A percentile compares a stretch with the other conserved stretches of the same genome.
These are phyloP conservation scores for Capsicum baccatum DNA, from an alignment of 257 asterid genomes.

Conservation along the genomic window DNA sequence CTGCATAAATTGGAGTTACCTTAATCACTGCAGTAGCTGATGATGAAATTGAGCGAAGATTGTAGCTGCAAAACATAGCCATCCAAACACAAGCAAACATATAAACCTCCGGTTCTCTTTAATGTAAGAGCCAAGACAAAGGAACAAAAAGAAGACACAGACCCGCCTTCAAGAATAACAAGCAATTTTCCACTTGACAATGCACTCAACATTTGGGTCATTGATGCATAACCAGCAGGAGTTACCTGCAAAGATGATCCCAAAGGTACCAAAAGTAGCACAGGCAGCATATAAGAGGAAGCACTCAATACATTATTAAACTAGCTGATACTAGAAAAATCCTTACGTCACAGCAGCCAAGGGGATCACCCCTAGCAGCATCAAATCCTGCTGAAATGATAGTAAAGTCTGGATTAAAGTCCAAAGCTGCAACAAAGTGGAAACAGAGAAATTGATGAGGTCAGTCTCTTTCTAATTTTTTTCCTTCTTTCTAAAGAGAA, in stretches of 20 bases:
- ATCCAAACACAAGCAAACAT: constrained; percentile 27
- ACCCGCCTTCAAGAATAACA: constrained; percentile 99
- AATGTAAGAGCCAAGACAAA: constrained; percentile 26
- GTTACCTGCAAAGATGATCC: constrained; percentile 61
- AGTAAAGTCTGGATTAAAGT: constrained; percentile 87
- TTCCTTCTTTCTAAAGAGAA: neutral
- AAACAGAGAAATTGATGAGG: constrained; percentile 24
- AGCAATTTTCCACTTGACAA: constrained; percentile 87
- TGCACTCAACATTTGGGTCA: constrained; percentile 80
- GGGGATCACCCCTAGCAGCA: constrained; percentile 99
- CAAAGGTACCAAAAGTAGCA: constrained; percentile 12
- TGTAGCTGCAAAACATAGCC: constrained; percentile 62
- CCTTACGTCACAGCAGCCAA: constrained; percentile 95
- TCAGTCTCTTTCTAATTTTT: neutral
- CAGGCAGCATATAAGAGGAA: constrained; percentile 25
- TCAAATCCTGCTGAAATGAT: constrained; percentile 99
- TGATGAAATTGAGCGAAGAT: constrained; percentile 93
- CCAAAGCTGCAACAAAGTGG: constrained; percentile 67
- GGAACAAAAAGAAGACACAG: constrained; percentile 39
- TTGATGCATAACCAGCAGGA: constrained; percentile 88
- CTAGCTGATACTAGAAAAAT: neutral
- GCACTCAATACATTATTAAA: constrained; percentile 16
- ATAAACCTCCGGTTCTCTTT: constrained; percentile 20
- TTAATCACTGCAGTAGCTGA: constrained; percentile 91
- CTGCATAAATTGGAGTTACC: constrained; percentile 50